These are phyloP conservation scores for Silene coronaria DNA, from an alignment of 179 eudicot genomes.

Conservation along the genomic window DNA sequence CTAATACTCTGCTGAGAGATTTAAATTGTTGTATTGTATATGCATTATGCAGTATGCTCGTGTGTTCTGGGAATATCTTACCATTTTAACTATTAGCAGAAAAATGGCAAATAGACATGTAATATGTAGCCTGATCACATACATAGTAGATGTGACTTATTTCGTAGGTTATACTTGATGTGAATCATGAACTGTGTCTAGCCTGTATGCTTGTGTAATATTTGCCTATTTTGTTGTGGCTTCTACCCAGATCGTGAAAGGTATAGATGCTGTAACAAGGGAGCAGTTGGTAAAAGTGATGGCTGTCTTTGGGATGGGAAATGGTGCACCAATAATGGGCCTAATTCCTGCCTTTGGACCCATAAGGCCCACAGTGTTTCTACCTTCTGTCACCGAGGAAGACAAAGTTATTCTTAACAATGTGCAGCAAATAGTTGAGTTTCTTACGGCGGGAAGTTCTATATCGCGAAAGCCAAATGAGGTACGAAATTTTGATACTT, in stretches of 20 bases:
- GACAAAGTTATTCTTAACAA: slow-evolving; percentile 80
- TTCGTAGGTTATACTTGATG: not conserved
- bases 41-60: not conserved
- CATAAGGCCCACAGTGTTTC: slow-evolving; percentile 54
- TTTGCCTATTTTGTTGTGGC: slow-evolving; percentile 1
- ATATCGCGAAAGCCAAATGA: slow-evolving; percentile 45
- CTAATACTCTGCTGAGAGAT: not conserved
- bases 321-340: slow-evolving; percentile 53
- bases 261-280: slow-evolving; percentile 89
- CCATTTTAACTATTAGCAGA: not conserved
- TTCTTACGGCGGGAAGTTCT: slow-evolving; percentile 72
- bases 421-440: slow-evolving; percentile 70
- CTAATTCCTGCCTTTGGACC: slow-evolving; percentile 75
- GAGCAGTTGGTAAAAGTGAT: slow-evolving; percentile 69
- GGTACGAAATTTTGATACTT: slow-evolving; percentile 29
- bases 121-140: not conserved
- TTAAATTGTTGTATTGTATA: not conserved
- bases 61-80: not conserved
- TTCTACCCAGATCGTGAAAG: slow-evolving; percentile 75
- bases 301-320: slow-evolving; percentile 61
- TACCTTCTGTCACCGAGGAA: slow-evolving; percentile 77
- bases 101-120: not conserved
- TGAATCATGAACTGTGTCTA: not conserved
- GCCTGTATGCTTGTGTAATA: not conserved
- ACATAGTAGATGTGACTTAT: not conserved